Evolutionary conservation across 1,139 yeast genomes (phyloP), one percentile per base, ranked within the genome.

Genomic region (Debaryomyces robertsiae): DNA sequence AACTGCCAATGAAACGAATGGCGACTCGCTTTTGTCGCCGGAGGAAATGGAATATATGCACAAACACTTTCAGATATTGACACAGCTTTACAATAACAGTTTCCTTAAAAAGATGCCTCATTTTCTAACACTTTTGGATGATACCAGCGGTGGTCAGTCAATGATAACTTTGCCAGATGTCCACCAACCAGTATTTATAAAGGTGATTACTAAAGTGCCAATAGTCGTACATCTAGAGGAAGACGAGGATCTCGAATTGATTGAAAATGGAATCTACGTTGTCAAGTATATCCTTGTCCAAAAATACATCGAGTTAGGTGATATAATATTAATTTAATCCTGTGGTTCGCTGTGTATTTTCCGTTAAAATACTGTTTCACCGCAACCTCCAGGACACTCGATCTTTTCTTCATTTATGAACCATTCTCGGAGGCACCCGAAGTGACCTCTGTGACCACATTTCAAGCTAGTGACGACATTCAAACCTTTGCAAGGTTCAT

Each of bases 371-470:
- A 56, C 31, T 9, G 35, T 33, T 15, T 51, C 57, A 41, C 54
- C 60, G 46, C 95, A 86, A 0, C 95, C 95, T 6, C 83, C 83
- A 2, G 98, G 98, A 57, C 98, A 91, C 42, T 81, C 88, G 3
- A 63, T 54, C 69, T 84, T 82, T 18, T 67, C 73, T 22, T 77
- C 84, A 2, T 72, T 80, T 27, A 83, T 63, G 55, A 87, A 82
- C 98, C 98, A 91, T 36, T 77, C 75, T 45, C 74, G 72, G 54
- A 90, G 69, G 65, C 98, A 93, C 3, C 81, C 81, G 54, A 81
- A 81, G 61, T 93, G 98, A 1, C 95, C 91, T 41, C 82, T 74
- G 60, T 93, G 98, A 0, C 97, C 97, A 67, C 98, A 93, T 34
- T 69, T 75, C 40, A 87, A 63, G 49, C 73, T 67, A 16, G 82